phyloP scores from a whole-genome alignment of 108 stramenopile genomes.

The Nitzschia palea region DNA sequence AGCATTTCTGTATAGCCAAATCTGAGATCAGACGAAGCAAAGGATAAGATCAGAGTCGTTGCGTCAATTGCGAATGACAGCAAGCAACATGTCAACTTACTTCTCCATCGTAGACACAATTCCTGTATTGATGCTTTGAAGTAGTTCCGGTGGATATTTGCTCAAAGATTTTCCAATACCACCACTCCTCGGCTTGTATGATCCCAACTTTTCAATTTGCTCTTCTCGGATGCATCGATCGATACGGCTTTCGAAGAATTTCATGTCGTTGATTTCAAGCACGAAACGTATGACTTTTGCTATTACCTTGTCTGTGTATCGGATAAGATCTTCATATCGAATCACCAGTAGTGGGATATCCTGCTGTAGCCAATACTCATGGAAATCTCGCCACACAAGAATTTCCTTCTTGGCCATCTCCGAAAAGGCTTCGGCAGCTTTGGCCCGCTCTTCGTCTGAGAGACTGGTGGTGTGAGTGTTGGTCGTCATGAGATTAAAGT shows the following conservation, averaged over 20 bases:
- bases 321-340: constrained; percentile 69
- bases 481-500: constrained; percentile 92
- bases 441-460: constrained; percentile 48
- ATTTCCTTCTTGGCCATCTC: constrained; percentile 69
- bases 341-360: constrained; percentile 60
- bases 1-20: constrained; percentile 59
- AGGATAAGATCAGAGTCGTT: background rate
- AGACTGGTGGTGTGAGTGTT: constrained; percentile 76
- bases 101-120: constrained; percentile 27
- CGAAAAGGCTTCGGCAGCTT: constrained; percentile 45
- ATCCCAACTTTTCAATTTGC: constrained; percentile 60
- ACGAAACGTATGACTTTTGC: constrained; percentile 52
- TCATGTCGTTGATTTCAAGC: constrained; percentile 61
- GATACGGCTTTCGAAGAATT: constrained; percentile 58
- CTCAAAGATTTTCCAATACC: constrained; percentile 63
- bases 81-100: constrained; percentile 8
- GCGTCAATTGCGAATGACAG: no score
- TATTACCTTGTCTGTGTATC: constrained; percentile 55
- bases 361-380: constrained; percentile 60
- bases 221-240: constrained; percentile 56
- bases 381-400: constrained; percentile 63
- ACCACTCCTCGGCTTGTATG: constrained; percentile 69
- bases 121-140: constrained; percentile 51
- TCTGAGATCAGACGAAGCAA: background rate
- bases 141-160: constrained; percentile 48